phyloP scores from a whole-genome alignment of 208 protist genomes.

The Leishmania aethiopica region DNA sequence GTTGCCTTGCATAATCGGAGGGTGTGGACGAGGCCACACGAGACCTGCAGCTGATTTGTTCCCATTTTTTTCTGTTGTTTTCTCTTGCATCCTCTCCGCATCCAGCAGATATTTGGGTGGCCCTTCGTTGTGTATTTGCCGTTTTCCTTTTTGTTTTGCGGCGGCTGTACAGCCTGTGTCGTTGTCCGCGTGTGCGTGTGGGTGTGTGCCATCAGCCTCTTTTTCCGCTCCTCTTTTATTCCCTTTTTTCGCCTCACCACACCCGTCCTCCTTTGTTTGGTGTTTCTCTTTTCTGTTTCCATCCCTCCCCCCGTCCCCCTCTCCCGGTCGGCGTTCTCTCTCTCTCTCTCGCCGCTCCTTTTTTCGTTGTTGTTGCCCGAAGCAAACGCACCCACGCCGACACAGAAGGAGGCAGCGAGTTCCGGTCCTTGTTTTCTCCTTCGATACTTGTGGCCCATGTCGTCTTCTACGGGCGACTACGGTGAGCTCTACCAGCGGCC shows the following conservation, averaged over 20 bases:
- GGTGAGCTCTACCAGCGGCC: background rate
- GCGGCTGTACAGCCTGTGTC: background rate
- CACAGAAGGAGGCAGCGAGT: background rate
- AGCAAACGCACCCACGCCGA: background rate
- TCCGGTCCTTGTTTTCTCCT: background rate
- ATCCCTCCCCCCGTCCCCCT: background rate
- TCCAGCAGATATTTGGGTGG: background rate
- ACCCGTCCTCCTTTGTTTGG: no score
- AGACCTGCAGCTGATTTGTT: background rate
- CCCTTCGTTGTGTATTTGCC: no score
- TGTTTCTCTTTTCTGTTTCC: background rate
- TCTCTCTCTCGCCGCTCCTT: no score
- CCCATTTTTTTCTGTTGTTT: background rate
- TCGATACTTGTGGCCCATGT: slow-evolving; percentile 15
- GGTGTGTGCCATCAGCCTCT: background rate
- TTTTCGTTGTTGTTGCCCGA: background rate
- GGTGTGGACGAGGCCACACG: background rate
- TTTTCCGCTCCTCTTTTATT: background rate
- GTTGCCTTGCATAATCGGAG: background rate
- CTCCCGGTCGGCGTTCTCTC: no score
- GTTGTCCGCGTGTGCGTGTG: background rate
- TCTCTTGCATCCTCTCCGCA: background rate
- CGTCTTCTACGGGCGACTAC: slow-evolving; percentile 11
- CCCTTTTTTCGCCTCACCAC: background rate
- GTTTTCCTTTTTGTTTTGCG: background rate